Evolutionary conservation across 306 rosid species (phyloP).

Genomic region (Cucumis melo): DNA sequence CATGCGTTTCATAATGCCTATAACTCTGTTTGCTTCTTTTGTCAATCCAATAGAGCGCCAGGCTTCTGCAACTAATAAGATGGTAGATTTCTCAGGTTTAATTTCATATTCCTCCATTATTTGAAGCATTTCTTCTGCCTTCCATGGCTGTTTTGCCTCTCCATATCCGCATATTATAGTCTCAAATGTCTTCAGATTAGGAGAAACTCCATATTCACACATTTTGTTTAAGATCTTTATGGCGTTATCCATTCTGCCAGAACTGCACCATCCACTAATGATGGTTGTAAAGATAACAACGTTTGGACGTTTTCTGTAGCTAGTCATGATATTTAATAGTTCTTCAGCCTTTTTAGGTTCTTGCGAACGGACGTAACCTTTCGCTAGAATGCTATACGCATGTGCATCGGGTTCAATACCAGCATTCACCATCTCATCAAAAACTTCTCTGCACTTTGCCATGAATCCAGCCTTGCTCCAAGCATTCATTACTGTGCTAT

Average conservation of each 20-base stretch:
- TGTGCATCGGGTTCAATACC: conserved; percentile 55
- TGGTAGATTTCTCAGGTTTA: conserved; percentile 38
- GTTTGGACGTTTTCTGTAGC: conserved; percentile 37
- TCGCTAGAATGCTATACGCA: conserved; percentile 65
- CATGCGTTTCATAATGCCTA: conserved; percentile 13
- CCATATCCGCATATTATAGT: conserved; percentile 53
- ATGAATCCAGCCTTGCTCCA: conserved; percentile 71
- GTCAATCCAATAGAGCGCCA: conserved; percentile 45
- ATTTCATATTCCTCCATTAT: conserved; percentile 39
- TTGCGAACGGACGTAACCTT: conserved; percentile 53
- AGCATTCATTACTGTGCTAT: conserved; percentile 60
- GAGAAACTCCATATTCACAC: conserved; percentile 41
- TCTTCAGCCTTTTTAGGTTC: conserved; percentile 61
- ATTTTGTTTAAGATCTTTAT: conserved; percentile 38
- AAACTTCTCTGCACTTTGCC: conserved; percentile 47
- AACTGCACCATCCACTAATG: conserved; percentile 62
- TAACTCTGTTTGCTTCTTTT: conserved; percentile 38
- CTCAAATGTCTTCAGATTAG: conserved; percentile 66
- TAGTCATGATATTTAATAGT: conserved; percentile 30
- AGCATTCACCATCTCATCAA: conserved; percentile 44
- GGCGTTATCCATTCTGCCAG: conserved; percentile 58
- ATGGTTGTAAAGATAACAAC: conserved; percentile 54
- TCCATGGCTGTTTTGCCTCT: conserved; percentile 55
- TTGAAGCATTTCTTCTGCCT: conserved; percentile 55
- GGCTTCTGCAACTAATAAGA: conserved; percentile 48